phyloP scores from a whole-genome alignment of 495 filamentous ascomycete genomes.

The Neurospora sp. region DNA sequence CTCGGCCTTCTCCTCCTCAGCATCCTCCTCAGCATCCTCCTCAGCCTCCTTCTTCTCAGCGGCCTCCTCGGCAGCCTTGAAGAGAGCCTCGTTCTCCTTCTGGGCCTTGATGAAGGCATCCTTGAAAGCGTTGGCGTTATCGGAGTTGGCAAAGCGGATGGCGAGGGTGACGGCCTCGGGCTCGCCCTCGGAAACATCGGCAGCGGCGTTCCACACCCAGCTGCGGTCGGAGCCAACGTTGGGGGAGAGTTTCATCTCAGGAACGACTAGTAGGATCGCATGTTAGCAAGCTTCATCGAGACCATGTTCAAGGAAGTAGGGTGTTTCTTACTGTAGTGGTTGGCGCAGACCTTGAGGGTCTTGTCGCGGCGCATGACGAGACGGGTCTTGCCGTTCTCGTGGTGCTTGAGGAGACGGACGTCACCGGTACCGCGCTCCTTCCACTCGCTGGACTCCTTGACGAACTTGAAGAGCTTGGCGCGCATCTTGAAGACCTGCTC shows the following conservation, averaged over 20 bases:
- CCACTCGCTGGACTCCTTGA: conserved; percentile 84
- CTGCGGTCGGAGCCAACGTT: conserved; percentile 96
- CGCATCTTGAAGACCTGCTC: conserved; percentile 98
- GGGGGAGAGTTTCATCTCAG: conserved; percentile 96
- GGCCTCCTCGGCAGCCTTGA: conserved; percentile 43
- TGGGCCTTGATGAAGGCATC: conserved; percentile 97
- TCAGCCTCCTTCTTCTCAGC: conserved; percentile 11
- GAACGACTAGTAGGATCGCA: conserved; percentile 57
- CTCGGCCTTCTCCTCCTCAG: conserved; percentile 19
- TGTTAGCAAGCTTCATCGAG: conserved; percentile 1
- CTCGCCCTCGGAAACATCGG: conserved; percentile 96
- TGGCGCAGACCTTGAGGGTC: conserved; percentile 99
- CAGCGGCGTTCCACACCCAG: conserved; percentile 99
- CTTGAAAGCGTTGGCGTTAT: conserved; percentile 97
- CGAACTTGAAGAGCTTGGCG: conserved; percentile 98
- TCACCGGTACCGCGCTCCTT: conserved; percentile 98
- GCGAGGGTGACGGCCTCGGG: conserved; percentile 92
- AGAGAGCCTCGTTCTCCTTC: conserved; percentile 86
- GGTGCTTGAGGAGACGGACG: conserved; percentile 92
- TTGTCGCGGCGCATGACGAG: conserved; percentile 98
- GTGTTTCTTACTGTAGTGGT: conserved; percentile 83
- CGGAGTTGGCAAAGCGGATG: conserved; percentile 94
- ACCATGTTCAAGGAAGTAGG: neutral
- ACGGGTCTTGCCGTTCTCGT: conserved; percentile 94
- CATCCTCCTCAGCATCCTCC: conserved; percentile 16